Conservation (phyloP, 208 protist genomes). For the Wallacemonas sp. region DNA sequence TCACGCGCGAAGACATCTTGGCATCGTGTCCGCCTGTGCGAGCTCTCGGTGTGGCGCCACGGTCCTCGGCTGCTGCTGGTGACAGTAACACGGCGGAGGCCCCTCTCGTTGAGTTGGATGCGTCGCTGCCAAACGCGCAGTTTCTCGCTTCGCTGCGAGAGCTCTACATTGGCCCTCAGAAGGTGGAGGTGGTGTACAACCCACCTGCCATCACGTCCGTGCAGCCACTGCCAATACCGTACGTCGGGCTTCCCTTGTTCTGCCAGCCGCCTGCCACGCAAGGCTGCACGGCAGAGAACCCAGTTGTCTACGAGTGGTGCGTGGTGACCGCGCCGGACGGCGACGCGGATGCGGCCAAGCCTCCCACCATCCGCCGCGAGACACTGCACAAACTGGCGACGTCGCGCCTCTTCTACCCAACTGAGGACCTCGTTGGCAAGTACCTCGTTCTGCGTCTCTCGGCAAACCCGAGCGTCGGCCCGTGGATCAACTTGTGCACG, state of each 20-base stretch:
- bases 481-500: slow-evolving; percentile 63
- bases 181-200: slow-evolving; percentile 69
- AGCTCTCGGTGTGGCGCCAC: slow-evolving; percentile 46
- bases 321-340: slow-evolving; percentile 5
- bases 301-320: slow-evolving; percentile 78
- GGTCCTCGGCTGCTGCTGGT: too few relatives aligned
- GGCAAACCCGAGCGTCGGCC: slow-evolving; percentile 30
- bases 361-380: too few relatives aligned
- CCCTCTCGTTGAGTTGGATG: slow-evolving; percentile 45
- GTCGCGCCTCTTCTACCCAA: slow-evolving; percentile 51
- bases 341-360: background rate
- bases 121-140: slow-evolving; percentile 43
- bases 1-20: slow-evolving; percentile 49
- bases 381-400: slow-evolving; percentile 42
- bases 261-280: slow-evolving; percentile 32
- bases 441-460: slow-evolving; percentile 60
- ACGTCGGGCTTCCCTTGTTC: slow-evolving; percentile 72
- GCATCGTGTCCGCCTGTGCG: slow-evolving; percentile 45
- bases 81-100: slow-evolving; percentile 16
- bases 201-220: slow-evolving; percentile 75
- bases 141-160: slow-evolving; percentile 60
- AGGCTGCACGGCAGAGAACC: slow-evolving; percentile 41
- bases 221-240: slow-evolving; percentile 45
- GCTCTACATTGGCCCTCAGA: slow-evolving; percentile 41
- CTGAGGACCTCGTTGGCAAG: slow-evolving; percentile 47